These are phyloP conservation scores for Syzygium aromaticum DNA, from an alignment of 345 rosid species.

Conservation along the genomic window DNA sequence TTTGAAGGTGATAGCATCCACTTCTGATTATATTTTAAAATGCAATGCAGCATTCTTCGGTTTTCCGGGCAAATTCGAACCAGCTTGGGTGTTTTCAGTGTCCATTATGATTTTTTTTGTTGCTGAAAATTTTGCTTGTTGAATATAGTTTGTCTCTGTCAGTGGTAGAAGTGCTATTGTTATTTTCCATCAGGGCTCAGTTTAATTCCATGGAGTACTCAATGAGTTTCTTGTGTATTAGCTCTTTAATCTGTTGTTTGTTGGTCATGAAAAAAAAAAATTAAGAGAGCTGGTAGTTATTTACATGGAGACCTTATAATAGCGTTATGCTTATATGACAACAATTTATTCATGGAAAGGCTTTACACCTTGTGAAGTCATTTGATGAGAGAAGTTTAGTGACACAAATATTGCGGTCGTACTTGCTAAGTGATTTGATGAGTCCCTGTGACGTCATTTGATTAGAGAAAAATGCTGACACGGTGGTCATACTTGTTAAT, in stretches of 20 bases:
- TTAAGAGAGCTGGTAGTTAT: background rate
- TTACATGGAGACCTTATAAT: background rate
- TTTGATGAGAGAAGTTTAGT: background rate
- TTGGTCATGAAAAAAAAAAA: background rate
- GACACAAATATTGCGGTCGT: background rate
- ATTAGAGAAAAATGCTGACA: background rate
- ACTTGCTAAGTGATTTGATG: background rate
- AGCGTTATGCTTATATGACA: background rate
- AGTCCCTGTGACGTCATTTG: background rate
- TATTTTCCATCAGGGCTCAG: background rate
- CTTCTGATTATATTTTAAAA: background rate
- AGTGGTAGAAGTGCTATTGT: background rate
- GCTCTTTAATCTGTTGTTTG: background rate
- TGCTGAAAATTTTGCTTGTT: background rate
- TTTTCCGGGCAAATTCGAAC: background rate
- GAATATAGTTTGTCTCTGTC: background rate
- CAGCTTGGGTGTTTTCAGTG: background rate
- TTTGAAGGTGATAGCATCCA: conserved; percentile 45
- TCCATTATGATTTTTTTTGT: background rate
- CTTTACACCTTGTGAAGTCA: background rate
- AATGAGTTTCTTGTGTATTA: background rate
- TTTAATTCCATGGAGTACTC: background rate
- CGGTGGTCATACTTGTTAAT: background rate
- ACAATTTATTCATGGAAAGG: background rate
- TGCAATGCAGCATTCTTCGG: background rate